These are phyloP conservation scores for Metschnikowia koreensis DNA, from an alignment of 805 yeast species.

Conservation along the genomic window DNA sequence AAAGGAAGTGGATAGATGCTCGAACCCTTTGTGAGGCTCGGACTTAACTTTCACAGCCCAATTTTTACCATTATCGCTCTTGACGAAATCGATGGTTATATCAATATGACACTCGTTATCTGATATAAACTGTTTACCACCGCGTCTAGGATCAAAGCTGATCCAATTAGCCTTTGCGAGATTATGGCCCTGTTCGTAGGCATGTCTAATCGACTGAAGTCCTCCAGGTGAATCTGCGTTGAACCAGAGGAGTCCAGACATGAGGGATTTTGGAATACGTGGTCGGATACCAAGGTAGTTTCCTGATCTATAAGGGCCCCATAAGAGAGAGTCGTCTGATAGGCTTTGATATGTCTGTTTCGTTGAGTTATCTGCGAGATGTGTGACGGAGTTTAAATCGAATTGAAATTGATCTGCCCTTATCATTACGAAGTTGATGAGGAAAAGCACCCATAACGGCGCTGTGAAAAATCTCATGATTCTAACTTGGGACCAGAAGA, in stretches of 20 bases:
- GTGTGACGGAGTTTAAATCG: constrained; percentile 11
- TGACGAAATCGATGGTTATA: constrained; percentile 71
- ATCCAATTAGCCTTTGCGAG: constrained; percentile 80
- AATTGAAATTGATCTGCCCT: constrained; percentile 9
- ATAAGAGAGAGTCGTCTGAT: constrained; percentile 36
- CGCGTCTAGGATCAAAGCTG: constrained; percentile 80
- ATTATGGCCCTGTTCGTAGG: constrained; percentile 69
- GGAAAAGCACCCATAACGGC: constrained; percentile 4
- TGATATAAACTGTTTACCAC: constrained; percentile 75
- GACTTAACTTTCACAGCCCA: constrained; percentile 83
- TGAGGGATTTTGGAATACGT: constrained; percentile 67
- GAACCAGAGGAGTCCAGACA: constrained; percentile 88
- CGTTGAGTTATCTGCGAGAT: constrained; percentile 9
- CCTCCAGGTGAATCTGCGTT: constrained; percentile 58
- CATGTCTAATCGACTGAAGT: constrained; percentile 61
- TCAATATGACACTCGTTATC: constrained; percentile 65
- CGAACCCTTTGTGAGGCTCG: constrained; percentile 51
- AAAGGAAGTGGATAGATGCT: constrained; percentile 55
- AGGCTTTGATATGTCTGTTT: constrained; percentile 13
- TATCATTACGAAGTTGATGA: not conserved
- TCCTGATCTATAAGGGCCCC: constrained; percentile 95
- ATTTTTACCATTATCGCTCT: constrained; percentile 62
- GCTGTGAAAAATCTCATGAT: not conserved
- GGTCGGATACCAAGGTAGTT: constrained; percentile 86
- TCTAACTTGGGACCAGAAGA: not conserved